These are phyloP conservation scores for Acacia pycnantha DNA, from an alignment of 331 rosid species.

Conservation along the genomic window DNA sequence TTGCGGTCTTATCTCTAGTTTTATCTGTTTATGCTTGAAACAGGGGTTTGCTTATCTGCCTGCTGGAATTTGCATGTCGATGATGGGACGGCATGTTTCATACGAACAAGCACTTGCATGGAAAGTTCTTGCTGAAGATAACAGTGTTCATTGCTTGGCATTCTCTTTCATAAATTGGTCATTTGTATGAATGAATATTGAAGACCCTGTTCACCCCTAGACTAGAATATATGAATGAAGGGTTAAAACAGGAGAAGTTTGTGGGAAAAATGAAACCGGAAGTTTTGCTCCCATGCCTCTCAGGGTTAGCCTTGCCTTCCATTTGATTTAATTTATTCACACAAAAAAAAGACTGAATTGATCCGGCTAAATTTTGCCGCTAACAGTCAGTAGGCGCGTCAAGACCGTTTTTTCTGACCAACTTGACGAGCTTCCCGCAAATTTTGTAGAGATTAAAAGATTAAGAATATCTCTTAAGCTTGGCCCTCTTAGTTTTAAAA, in stretches of 20 bases:
- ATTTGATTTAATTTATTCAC: constrained; percentile 43
- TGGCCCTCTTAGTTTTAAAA: too few relatives aligned
- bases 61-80: constrained; percentile 86
- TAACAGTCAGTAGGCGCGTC: background rate
- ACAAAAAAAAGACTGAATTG: background rate
- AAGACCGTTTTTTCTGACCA: background rate
- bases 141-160: constrained; percentile 77
- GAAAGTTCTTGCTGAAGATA: constrained; percentile 88
- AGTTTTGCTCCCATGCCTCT: constrained; percentile 32
- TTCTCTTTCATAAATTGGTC: constrained; percentile 95
- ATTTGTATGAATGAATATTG: constrained; percentile 62
- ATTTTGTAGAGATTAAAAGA: too few relatives aligned
- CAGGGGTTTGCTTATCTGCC: constrained; percentile 86
- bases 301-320: constrained; percentile 33
- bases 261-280: constrained; percentile 21
- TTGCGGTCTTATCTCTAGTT: background rate
- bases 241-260: constrained; percentile 12
- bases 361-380: background rate
- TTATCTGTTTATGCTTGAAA: background rate
- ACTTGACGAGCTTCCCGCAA: background rate
- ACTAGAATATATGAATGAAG: constrained; percentile 20
- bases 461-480: too few relatives aligned
- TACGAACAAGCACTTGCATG: constrained; percentile 87
- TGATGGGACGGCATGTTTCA: constrained; percentile 84
- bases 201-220: background rate